Evolutionary conservation across 2,329 filamentous ascomycete species (phyloP).

Genomic region (Diaporthe longicolla): DNA sequence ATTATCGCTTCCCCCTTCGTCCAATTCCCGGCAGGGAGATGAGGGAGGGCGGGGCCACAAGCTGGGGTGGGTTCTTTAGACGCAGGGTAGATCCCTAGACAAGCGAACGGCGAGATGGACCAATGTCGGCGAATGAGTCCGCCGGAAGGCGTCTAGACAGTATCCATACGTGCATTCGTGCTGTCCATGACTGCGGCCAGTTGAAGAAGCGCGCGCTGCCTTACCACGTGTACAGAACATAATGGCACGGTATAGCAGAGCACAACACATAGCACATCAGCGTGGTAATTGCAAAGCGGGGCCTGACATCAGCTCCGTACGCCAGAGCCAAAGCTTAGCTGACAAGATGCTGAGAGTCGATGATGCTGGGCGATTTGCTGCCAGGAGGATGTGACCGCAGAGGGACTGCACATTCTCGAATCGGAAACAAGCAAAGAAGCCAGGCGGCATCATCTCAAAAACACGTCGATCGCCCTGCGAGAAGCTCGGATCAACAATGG

Average conservation of each 20-base stretch:
- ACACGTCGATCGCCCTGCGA: constrained; percentile 33
- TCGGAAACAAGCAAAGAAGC: constrained; percentile 19
- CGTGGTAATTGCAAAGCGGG: background rate
- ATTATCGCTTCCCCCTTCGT: constrained; percentile 35
- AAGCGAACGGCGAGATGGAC: constrained; percentile 35
- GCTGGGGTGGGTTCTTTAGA: constrained; percentile 34
- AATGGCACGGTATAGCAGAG: background rate
- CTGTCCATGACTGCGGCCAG: constrained; percentile 13
- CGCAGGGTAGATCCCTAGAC: constrained; percentile 41
- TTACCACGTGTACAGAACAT: constrained; percentile 8
- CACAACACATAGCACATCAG: background rate
- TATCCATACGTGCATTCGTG: constrained; percentile 12
- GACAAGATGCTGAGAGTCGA: constrained; percentile 7
- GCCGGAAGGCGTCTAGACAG: constrained; percentile 4
- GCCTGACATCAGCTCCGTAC: constrained; percentile 1
- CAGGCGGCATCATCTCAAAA: constrained; percentile 32
- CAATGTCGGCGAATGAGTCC: constrained; percentile 32
- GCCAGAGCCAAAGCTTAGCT: constrained; percentile 26
- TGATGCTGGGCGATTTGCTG: background rate
- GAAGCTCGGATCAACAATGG: constrained; percentile 35
- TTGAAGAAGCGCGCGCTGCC: background rate
- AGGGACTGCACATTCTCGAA: constrained; percentile 3
- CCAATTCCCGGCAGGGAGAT: constrained; percentile 40
- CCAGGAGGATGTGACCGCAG: constrained; percentile 9
- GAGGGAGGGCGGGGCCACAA: constrained; percentile 39